These are phyloP conservation scores for Reutealis trisperma DNA, from an alignment of 345 rosid genomes.

Conservation along the genomic window DNA sequence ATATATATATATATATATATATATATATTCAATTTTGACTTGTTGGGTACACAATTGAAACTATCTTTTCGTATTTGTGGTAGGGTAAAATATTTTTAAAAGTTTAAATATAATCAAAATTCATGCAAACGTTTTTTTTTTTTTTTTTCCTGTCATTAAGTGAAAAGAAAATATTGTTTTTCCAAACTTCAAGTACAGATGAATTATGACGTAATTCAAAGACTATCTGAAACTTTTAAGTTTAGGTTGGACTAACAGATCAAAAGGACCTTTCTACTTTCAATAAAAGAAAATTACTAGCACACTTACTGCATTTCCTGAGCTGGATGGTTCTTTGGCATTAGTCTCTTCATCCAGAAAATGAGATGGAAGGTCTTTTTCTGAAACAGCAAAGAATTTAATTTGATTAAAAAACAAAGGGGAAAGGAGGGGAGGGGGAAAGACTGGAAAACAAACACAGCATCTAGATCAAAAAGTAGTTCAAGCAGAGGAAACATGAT, in stretches of 20 bases:
- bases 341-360: conserved; percentile 76
- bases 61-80: no score
- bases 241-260: neutral
- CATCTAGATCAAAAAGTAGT: conserved; percentile 5
- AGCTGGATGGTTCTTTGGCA: conserved; percentile 79
- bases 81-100: no score
- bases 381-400: conserved; percentile 45
- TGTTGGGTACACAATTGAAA: no score
- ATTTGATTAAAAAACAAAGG: neutral
- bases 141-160: no score
- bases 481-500: neutral
- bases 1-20: no score
- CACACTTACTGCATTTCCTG: conserved; percentile 63
- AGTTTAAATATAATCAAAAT: no score
- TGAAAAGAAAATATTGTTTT: neutral
- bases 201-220: neutral
- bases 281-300: neutral
- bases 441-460: neutral
- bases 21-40: no score
- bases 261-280: no score
- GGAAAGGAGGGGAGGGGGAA: neutral
- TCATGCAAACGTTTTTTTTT: neutral
- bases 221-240: neutral
- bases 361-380: conserved; percentile 84
- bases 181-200: neutral